phyloP scores from a whole-genome alignment of 106 monocot genomes.

The Dendrobium huoshanense region DNA sequence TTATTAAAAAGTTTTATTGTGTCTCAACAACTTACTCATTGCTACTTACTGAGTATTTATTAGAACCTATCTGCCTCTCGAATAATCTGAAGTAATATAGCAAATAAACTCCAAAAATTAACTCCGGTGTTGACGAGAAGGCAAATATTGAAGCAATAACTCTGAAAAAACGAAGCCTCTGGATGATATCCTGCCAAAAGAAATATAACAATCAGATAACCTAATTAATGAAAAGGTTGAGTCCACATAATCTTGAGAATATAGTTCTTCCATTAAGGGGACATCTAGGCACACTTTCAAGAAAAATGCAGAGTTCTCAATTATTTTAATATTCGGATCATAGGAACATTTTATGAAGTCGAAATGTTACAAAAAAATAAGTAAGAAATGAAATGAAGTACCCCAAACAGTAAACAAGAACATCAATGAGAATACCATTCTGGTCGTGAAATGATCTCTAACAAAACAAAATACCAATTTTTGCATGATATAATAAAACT shows the following conservation, averaged over 20 bases:
- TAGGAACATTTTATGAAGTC: neutral
- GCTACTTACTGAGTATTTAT: slow-evolving; percentile 79
- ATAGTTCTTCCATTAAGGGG: neutral
- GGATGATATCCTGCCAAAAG: slow-evolving; percentile 53
- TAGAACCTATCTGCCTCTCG: slow-evolving; percentile 90
- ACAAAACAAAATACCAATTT: neutral
- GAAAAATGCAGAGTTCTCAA: neutral
- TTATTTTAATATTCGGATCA: neutral
- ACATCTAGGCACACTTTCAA: neutral
- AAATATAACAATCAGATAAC: neutral
- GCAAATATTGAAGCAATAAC: slow-evolving; percentile 56
- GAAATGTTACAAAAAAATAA: neutral
- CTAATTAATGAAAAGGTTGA: neutral
- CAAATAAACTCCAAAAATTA: slow-evolving; percentile 68
- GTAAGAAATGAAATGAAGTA: neutral
- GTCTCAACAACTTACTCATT: neutral
- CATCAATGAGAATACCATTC: neutral
- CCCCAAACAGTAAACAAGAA: neutral
- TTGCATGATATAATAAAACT: neutral
- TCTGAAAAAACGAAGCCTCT: slow-evolving; percentile 43
- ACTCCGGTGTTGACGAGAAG: slow-evolving; percentile 78
- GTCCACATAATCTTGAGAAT: neutral
- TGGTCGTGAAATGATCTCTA: neutral
- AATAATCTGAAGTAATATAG: slow-evolving; percentile 93
- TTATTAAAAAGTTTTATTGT: neutral